Percentiles rank a stretch among this genome's conserved stretches.
These are phyloP conservation scores for Thielaviopsis cerberus DNA, from an alignment of 2,329 filamentous ascomycete species.

Conservation along the genomic window DNA sequence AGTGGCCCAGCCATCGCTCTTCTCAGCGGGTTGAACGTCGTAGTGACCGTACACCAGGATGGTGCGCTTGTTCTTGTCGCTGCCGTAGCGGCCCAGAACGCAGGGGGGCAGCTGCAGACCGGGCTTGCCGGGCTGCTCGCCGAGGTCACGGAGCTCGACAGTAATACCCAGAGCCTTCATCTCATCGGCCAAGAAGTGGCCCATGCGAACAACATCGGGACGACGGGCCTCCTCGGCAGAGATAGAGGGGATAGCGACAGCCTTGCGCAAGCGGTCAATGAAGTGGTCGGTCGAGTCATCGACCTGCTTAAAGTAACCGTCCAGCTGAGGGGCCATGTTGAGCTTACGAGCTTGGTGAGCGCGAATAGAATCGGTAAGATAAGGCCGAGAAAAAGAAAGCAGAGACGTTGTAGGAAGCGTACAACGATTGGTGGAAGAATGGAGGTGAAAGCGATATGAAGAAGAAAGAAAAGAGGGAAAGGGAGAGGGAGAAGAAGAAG, in stretches of 20 bases:
- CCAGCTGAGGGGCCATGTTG: constrained; percentile 69
- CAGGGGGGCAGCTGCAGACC: constrained; percentile 83
- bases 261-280: constrained; percentile 75
- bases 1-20: constrained; percentile 87
- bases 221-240: constrained; percentile 80
- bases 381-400: constrained; percentile 20
- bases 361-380: constrained; percentile 35
- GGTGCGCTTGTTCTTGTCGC: constrained; percentile 79
- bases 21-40: constrained; percentile 87
- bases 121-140: constrained; percentile 82
- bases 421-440: constrained; percentile 7
- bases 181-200: constrained; percentile 69
- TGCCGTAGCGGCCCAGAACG: constrained; percentile 78
- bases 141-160: constrained; percentile 70
- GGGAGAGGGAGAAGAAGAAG: constrained; percentile 6
- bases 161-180: constrained; percentile 68
- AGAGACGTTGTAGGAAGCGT: constrained; percentile 4
- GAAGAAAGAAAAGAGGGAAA: neutral
- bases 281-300: constrained; percentile 62
- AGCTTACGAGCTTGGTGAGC: constrained; percentile 42
- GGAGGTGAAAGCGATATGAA: neutral
- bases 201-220: constrained; percentile 91
- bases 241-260: constrained; percentile 89
- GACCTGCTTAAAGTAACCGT: constrained; percentile 84
- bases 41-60: constrained; percentile 97